A percentile compares a stretch with the other conserved stretches of the same genome.
Conservation (phyloP, 768 basidiomycete genomes). For the Boletus rubropictus region DNA sequence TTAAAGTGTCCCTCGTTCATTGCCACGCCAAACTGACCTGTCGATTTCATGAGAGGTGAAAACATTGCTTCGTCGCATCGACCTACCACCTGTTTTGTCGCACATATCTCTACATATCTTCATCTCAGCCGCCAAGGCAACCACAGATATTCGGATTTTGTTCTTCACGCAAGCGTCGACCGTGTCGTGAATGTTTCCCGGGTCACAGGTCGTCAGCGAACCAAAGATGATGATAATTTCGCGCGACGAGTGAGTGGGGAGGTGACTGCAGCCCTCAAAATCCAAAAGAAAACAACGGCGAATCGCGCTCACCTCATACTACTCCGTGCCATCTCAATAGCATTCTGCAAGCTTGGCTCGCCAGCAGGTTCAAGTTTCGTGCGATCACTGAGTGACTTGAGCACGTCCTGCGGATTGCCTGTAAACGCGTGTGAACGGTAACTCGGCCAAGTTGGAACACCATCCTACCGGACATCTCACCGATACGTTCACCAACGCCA, state of each 20-base stretch:
- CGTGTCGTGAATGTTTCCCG: conserved; percentile 93
- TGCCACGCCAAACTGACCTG: conserved; percentile 91
- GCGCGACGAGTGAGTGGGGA: conserved; percentile 95
- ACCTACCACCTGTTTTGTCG: conserved; percentile 82
- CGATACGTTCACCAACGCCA: conserved; percentile 83
- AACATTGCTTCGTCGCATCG: not conserved
- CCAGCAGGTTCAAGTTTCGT: conserved; percentile 86
- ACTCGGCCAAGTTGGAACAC: not conserved
- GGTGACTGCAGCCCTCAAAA: conserved; percentile 53
- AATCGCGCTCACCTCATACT: conserved; percentile 72
- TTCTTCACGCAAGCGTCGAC: conserved; percentile 78
- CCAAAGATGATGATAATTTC: conserved; percentile 94
- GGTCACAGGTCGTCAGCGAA: conserved; percentile 93
- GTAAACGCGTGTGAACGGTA: conserved; percentile 8
- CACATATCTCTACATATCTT: conserved; percentile 92
- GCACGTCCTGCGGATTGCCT: conserved; percentile 97
- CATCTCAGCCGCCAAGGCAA: conserved; percentile 96
- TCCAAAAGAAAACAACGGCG: not conserved
- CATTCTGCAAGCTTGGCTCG: conserved; percentile 94
- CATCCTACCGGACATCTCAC: conserved; percentile 83
- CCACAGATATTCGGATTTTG: conserved; percentile 86
- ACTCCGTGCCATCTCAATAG: conserved; percentile 92
- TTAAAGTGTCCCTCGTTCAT: conserved; percentile 97
- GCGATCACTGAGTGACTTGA: conserved; percentile 77
- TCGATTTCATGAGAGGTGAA: conserved; percentile 14